Evolutionary conservation across 2,329 filamentous ascomycete species (phyloP).

Genomic region (Colletotrichum magnum): DNA sequence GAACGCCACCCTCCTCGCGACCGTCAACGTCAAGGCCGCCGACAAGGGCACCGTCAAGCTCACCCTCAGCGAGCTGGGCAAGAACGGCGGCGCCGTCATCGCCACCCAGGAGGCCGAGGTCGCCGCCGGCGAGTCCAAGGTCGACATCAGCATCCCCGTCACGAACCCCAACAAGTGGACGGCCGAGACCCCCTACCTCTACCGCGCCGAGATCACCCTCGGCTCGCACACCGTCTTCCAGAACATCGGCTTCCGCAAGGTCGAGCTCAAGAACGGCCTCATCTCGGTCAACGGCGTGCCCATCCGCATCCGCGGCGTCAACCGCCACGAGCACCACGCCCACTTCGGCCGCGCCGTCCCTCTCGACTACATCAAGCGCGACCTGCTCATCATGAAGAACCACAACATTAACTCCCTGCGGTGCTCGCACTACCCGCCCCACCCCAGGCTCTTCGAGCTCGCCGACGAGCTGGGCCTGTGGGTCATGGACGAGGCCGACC

Average conservation of each 20-base stretch:
- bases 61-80: conserved; percentile 57
- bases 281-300: conserved; percentile 74
- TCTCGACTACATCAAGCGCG: conserved; percentile 71
- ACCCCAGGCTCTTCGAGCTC: conserved; percentile 71
- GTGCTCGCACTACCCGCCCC: conserved; percentile 77
- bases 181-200: conserved; percentile 75
- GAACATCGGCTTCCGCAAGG: conserved; percentile 73
- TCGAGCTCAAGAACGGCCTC: conserved; percentile 73
- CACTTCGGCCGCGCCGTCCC: conserved; percentile 74
- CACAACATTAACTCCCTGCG: conserved; percentile 81
- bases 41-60: conserved; percentile 55
- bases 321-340: conserved; percentile 80
- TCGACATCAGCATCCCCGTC: conserved; percentile 63
- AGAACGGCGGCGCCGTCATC: conserved; percentile 51
- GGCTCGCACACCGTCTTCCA: conserved; percentile 61
- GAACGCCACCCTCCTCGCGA: conserved; percentile 64
- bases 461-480: conserved; percentile 77
- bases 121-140: conserved; percentile 44
- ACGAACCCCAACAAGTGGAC: conserved; percentile 75
- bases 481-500: conserved; percentile 67
- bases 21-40: conserved; percentile 58
- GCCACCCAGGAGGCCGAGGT: conserved; percentile 46
- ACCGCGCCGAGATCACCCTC: conserved; percentile 64
- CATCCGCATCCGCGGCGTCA: conserved; percentile 74
- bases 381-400: conserved; percentile 77